phyloP scores from a whole-genome alignment of 2,329 filamentous ascomycete species.

The Grosmannia huntii region DNA sequence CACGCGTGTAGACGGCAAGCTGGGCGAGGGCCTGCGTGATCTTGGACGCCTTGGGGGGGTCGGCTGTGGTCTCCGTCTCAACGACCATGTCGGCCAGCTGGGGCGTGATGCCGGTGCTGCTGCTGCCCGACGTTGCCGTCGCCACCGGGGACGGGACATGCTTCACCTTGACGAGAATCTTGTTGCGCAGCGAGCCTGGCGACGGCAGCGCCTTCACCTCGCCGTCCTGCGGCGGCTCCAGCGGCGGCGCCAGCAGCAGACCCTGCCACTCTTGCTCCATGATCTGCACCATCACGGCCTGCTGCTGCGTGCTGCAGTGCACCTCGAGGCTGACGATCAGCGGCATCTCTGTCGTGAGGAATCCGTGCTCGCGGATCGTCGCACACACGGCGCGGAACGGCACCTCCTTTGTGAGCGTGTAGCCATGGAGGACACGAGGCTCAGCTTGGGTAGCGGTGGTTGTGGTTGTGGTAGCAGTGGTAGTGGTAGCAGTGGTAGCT shows the following conservation, averaged over 20 bases:
- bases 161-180: slow-evolving; percentile 79
- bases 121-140: slow-evolving; percentile 2
- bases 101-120: background rate
- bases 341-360: slow-evolving; percentile 61
- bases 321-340: slow-evolving; percentile 94
- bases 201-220: slow-evolving; percentile 44
- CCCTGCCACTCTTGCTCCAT: slow-evolving; percentile 77
- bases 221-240: slow-evolving; percentile 27
- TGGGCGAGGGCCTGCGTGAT: slow-evolving; percentile 63
- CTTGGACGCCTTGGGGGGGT: slow-evolving; percentile 36
- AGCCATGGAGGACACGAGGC: slow-evolving; percentile 72
- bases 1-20: slow-evolving; percentile 72
- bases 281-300: slow-evolving; percentile 82
- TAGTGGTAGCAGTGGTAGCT: background rate
- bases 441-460: slow-evolving; percentile 33
- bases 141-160: slow-evolving; percentile 35
- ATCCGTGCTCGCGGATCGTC: slow-evolving; percentile 68
- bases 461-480: background rate
- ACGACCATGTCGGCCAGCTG: slow-evolving; percentile 6
- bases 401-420: slow-evolving; percentile 82
- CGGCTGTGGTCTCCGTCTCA: background rate
- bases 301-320: slow-evolving; percentile 68
- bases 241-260: slow-evolving; percentile 38
- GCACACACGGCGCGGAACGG: slow-evolving; percentile 76
- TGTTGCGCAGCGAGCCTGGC: slow-evolving; percentile 56